Conservation (phyloP, 2,329 filamentous ascomycete species). For the Neofusicoccum laricinum region DNA sequence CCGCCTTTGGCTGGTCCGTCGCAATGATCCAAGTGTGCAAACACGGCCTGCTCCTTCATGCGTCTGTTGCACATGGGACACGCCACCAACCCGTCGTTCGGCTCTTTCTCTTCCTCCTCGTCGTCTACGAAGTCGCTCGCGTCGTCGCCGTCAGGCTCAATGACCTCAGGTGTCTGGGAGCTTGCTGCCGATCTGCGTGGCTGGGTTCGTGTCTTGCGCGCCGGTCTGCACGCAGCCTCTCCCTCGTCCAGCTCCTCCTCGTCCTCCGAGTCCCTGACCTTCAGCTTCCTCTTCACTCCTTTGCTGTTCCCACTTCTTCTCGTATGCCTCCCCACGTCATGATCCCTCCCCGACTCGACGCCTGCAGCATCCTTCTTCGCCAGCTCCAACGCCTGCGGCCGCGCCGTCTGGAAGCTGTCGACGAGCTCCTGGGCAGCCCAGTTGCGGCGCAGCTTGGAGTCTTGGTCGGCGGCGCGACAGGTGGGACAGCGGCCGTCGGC, state of each 20-base stretch:
- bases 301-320: constrained; percentile 14
- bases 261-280: constrained; percentile 48
- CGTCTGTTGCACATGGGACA: constrained; percentile 78
- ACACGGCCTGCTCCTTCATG: constrained; percentile 79
- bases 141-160: constrained; percentile 20
- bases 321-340: constrained; percentile 20
- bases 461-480: constrained; percentile 76
- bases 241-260: constrained; percentile 36
- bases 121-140: constrained; percentile 37
- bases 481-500: constrained; percentile 84
- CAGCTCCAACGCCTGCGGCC: constrained; percentile 61
- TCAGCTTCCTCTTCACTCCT: constrained; percentile 50
- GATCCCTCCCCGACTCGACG: constrained; percentile 24
- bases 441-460: constrained; percentile 80
- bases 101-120: constrained; percentile 36
- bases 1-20: constrained; percentile 39
- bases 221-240: constrained; percentile 50
- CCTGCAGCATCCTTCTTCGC: constrained; percentile 45
- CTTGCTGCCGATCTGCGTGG: constrained; percentile 23
- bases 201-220: constrained; percentile 40
- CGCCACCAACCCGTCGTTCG: constrained; percentile 71
- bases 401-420: constrained; percentile 67
- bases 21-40: constrained; percentile 74
- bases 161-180: constrained; percentile 24
- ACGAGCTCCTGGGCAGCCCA: constrained; percentile 83